Evolutionary conservation across 768 basidiomycete genomes (phyloP).

Genomic region (Psilocybe cubensis): DNA sequence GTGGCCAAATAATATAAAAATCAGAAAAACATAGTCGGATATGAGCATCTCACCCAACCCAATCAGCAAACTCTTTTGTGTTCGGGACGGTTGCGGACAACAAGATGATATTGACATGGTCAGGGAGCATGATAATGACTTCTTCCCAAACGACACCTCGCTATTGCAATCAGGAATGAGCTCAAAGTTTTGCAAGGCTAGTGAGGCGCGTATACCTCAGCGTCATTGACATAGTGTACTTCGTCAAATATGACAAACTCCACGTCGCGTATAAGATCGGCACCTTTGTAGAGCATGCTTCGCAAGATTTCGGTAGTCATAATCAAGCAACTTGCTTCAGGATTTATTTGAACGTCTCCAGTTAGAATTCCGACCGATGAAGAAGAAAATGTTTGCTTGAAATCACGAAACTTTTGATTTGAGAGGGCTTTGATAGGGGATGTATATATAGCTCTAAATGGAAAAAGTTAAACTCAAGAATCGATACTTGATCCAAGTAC

Average conservation of each 20-base stretch:
- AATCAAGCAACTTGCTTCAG: constrained; percentile 94
- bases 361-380: constrained; percentile 94
- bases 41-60: constrained; percentile 83
- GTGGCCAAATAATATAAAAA: neutral
- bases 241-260: constrained; percentile 99
- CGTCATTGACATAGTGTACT: constrained; percentile 99
- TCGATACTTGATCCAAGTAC: constrained; percentile 14
- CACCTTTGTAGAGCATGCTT: constrained; percentile 98
- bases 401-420: constrained; percentile 98
- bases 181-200: constrained; percentile 1
- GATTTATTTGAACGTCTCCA: constrained; percentile 98
- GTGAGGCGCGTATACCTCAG: constrained; percentile 65
- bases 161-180: constrained; percentile 43
- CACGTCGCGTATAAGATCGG: constrained; percentile 97
- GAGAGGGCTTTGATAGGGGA: constrained; percentile 99
- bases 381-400: constrained; percentile 94
- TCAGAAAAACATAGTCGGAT: neutral
- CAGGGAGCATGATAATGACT: constrained; percentile 99
- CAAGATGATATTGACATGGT: constrained; percentile 97
- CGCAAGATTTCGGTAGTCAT: constrained; percentile 99
- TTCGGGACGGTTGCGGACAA: constrained; percentile 98
- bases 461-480: constrained; percentile 16
- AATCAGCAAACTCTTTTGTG: constrained; percentile 97
- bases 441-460: constrained; percentile 92
- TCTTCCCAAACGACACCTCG: constrained; percentile 99